Percentiles rank a stretch among this genome's conserved stretches.
Conservation (phyloP, 345 rosid species). For the Limnanthes douglasii region DNA sequence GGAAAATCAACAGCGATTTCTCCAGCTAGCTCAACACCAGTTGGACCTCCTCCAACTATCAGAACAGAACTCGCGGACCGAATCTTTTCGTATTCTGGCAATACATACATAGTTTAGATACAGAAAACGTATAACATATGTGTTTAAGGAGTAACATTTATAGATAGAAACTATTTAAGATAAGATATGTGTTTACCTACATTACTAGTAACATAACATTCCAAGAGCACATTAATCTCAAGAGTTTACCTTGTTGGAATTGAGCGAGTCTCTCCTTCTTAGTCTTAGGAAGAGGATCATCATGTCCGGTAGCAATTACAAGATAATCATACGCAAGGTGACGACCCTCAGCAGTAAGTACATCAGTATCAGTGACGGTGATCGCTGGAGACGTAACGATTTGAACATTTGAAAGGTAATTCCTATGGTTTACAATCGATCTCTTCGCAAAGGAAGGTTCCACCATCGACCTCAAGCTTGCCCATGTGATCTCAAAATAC, state of each 20-base stretch:
- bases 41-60: conserved; percentile 92
- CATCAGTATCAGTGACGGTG: conserved; percentile 41
- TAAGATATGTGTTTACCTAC: no score
- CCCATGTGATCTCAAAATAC: conserved; percentile 85
- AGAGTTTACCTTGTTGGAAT: conserved; percentile 50
- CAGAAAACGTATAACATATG: no score
- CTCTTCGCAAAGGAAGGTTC: conserved; percentile 67
- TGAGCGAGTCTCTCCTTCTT: conserved; percentile 41
- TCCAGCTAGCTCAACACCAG: conserved; percentile 90
- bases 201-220: no score
- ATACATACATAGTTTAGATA: no score
- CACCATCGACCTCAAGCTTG: conserved; percentile 65
- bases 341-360: conserved; percentile 33
- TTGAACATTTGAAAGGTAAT: conserved; percentile 42
- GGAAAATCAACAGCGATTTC: conserved; percentile 67
- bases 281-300: conserved; percentile 31
- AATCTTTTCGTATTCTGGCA: conserved; percentile 61
- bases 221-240: conserved; percentile 2
- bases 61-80: conserved; percentile 52
- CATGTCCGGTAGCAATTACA: conserved; percentile 74
- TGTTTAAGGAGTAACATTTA: no score
- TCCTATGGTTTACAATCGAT: conserved; percentile 53
- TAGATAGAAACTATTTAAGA: no score
- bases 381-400: conserved; percentile 44
- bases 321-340: conserved; percentile 50